Percentiles rank a stretch among this genome's conserved stretches.
phyloP scores from a whole-genome alignment of 768 basidiomycete genomes.

The Glaciozyma martinii region DNA sequence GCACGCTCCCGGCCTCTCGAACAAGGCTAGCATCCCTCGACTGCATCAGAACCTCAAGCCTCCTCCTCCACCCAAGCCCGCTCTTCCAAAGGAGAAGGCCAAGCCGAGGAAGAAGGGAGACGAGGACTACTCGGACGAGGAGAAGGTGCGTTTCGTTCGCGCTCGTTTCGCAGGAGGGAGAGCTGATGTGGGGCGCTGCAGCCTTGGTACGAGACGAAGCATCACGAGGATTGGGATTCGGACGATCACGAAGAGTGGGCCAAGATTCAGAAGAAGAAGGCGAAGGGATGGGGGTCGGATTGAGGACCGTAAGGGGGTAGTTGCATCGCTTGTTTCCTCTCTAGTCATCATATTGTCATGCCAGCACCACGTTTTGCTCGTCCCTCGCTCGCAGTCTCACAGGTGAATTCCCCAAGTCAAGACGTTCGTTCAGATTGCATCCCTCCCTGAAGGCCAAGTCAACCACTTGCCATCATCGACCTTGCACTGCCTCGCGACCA shows the following conservation, averaged over 20 bases:
- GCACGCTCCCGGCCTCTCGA: conserved; percentile 16
- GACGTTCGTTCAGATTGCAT: background rate
- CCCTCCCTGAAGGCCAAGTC: conserved; percentile 7
- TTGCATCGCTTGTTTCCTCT: background rate
- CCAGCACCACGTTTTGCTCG: background rate
- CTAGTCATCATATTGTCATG: background rate
- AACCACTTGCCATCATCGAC: conserved; percentile 30
- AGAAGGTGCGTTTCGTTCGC: conserved; percentile 21
- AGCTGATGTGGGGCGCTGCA: background rate
- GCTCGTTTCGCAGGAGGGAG: background rate
- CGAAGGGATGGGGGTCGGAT: background rate
- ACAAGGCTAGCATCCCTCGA: conserved; percentile 7
- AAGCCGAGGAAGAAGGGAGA: conserved; percentile 10
- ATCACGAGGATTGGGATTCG: conserved; percentile 23
- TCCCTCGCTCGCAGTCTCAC: no score
- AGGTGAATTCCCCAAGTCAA: no score
- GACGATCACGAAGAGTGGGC: conserved; percentile 15
- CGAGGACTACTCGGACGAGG: conserved; percentile 28
- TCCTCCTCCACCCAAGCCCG: conserved; percentile 9
- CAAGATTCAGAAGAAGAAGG: conserved; percentile 5
- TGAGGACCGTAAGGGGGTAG: background rate
- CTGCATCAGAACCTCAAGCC: conserved; percentile 28
- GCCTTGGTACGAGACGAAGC: conserved; percentile 22
- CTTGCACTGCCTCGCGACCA: conserved; percentile 60
- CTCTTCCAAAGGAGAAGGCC: background rate